Evolutionary conservation across 192 early-diverging fungal genomes (phyloP), one percentile per base, ranked within the genome.

Genomic region (Umbelopsis sp.): DNA sequence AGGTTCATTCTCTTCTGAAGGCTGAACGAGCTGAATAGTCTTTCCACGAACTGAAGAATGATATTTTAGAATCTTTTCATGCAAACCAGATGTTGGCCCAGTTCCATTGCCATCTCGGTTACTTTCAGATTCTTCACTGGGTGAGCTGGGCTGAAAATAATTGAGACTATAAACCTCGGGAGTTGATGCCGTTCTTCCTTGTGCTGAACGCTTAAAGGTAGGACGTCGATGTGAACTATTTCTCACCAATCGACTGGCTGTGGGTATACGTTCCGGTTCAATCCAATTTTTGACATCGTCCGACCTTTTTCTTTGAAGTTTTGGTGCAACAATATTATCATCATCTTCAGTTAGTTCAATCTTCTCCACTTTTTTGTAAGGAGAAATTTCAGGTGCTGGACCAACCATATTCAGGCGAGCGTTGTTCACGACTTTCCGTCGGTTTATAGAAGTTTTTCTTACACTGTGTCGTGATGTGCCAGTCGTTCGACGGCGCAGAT

Each of bases 241-340:
- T 18, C 27, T 22, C 10, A 51, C 49, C 33, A 16, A 9, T 22
- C 30, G 68, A 37, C 51, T 37, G 2, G 35, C 22, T 22, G 49
- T 20, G 44, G 30, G 68, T 45, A 25, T 18, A 45, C 37, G 55
- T 35, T 61, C 37, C 0, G 45, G 48, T 23, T 74, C 67, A 46
- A 74, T 69, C 72, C 72, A 74, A 21, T 69, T 64, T 15, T 67
- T 53, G 16, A 74, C 72, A 45, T 74, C 72, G 46, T 49, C 49
- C 23, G 72, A 74, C 27, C 72, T 50, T 41, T 68, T 74, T 20
- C 64, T 68, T 51, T 49, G 35, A 13, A 74, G 21, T 21, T 64
- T 55, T 12, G 64, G 58, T 10, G 30, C 30, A 21, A 35, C 2
- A 22, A 49, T 23, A 23, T 45, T 23, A 23, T 45, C 45, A 37